Evolutionary conservation across 148 eudicot genomes (phyloP), one percentile per base, ranked within the genome.

Genomic region (Simmondsia chinensis): DNA sequence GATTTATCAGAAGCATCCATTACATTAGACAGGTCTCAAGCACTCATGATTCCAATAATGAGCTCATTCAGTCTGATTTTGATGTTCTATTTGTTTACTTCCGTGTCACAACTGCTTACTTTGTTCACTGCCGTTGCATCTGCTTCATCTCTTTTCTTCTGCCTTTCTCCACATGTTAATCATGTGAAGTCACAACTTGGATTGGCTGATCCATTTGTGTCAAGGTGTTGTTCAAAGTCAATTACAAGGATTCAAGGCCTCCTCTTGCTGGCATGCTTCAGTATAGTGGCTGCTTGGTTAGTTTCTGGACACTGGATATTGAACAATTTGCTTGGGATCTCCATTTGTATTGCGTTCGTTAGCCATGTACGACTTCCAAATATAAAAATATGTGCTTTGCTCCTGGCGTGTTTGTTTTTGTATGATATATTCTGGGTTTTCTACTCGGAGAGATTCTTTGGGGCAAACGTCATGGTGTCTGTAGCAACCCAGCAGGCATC

Each of bases 341-440:
- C 99, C 22, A 82, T 91, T n/a, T 91, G 99, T 46, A 40, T 91
- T 50, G 83, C 94, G 21, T 86, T 91, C 71, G 99, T 91, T 33
- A 85, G 99, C 66, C 99, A 89, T 61, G 94, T 91, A 45, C 75
- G 99, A 32, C 86, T 91, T 48, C 99, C 95, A 18, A 91, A 91
- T 66, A 82, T 91, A 52, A 91, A 91, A 69, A 72, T 85, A 20
- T 91, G 95, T 38, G 95, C 99, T 9, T 72, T 91, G 94, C 83
- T 91, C 29, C 94, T 91, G 25, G 56, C 33, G 15, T 85, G 95
- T 59, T 54, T 91, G 70, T 91, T 91, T 59, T 46, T 82, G 23
- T 91, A 91, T 42, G 99, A 91, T 57, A 82, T 91, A 48, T 91
- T 91, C 55, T 91, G 99, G 99, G 99, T 91, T 6, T 91, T 91